A percentile compares a stretch with the other conserved stretches of the same genome.
Conservation (phyloP, 352 stramenopile genomes). For the Globisporangium spiculum region DNA sequence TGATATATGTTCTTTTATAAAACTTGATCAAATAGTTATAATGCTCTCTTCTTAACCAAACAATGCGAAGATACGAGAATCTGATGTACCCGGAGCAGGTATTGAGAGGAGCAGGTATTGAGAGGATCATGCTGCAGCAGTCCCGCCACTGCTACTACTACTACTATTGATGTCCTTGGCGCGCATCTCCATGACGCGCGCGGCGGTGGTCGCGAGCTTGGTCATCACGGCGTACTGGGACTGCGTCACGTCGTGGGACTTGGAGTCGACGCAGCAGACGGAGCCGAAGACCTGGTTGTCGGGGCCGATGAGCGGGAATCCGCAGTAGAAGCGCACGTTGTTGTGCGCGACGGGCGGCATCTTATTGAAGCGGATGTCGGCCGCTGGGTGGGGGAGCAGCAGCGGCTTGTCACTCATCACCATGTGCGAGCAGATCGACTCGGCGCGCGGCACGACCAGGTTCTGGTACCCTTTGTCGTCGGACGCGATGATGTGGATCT, state of each 20-base stretch:
- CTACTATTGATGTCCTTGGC: not conserved
- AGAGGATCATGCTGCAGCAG: not conserved
- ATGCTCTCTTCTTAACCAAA: not conserved
- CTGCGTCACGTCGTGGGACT: conserved; percentile 36
- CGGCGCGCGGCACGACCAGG: conserved; percentile 30
- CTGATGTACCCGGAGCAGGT: no score
- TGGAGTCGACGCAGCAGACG: conserved; percentile 42
- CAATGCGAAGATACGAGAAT: not conserved
- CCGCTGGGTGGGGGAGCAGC: conserved; percentile 43
- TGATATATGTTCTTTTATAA: not conserved
- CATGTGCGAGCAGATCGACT: conserved; percentile 52
- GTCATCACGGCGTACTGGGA: conserved; percentile 39
- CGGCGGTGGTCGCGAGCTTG: conserved; percentile 34
- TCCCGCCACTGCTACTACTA: not conserved
- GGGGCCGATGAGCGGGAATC: conserved; percentile 35
- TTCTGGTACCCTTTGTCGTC: conserved; percentile 29
- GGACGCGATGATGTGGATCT: conserved; percentile 36
- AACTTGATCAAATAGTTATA: not conserved
- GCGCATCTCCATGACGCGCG: conserved; percentile 33
- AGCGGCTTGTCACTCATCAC: conserved; percentile 51
- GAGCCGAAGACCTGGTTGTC: conserved; percentile 41
- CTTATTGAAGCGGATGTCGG: conserved; percentile 50
- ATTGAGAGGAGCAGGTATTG: no score
- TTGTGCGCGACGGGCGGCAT: conserved; percentile 28
- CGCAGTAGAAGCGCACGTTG: conserved; percentile 53